Percentiles rank a stretch among this genome's conserved stretches.
Conservation (phyloP, 805 yeast genomes). For the Metschnikowia henanensis region DNA sequence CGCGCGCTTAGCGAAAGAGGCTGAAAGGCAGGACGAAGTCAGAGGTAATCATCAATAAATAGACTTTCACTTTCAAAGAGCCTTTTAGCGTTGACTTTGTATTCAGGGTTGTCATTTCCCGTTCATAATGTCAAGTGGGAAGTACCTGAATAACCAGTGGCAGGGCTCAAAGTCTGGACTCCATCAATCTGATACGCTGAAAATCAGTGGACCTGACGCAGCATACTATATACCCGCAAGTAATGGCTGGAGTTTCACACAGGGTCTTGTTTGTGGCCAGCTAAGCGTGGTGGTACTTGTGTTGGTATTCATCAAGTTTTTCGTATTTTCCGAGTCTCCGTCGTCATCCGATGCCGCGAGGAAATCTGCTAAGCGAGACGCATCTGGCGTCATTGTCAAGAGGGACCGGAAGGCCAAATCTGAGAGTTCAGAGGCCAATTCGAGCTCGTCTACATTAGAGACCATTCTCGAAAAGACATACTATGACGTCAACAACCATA, state of each 20-base stretch:
- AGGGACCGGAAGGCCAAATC: slow-evolving; percentile 27
- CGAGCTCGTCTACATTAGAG: slow-evolving; percentile 22
- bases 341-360: slow-evolving; percentile 26
- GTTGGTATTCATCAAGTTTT: slow-evolving; percentile 67
- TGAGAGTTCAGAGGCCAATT: slow-evolving; percentile 9
- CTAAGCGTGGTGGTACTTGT: slow-evolving; percentile 64
- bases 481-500: slow-evolving; percentile 85
- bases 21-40: too few relatives aligned
- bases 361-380: slow-evolving; percentile 24
- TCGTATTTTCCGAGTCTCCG: slow-evolving; percentile 69
- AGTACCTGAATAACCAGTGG: slow-evolving; percentile 1
- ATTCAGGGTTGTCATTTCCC: too few relatives aligned
- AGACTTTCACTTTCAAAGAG: not conserved
- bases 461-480: slow-evolving; percentile 86
- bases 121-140: slow-evolving; percentile 1
- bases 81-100: too few relatives aligned
- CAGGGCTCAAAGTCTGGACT: not conserved
- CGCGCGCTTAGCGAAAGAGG: not conserved
- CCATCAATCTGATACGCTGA: slow-evolving; percentile 2
- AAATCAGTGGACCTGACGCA: slow-evolving; percentile 7
- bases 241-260: slow-evolving; percentile 65
- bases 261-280: slow-evolving; percentile 75
- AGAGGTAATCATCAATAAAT: too few relatives aligned
- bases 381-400: slow-evolving; percentile 33
- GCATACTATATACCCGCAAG: slow-evolving; percentile 5